These are phyloP conservation scores for Pythium myriotylum DNA, from an alignment of 352 stramenopile species.

Conservation along the genomic window DNA sequence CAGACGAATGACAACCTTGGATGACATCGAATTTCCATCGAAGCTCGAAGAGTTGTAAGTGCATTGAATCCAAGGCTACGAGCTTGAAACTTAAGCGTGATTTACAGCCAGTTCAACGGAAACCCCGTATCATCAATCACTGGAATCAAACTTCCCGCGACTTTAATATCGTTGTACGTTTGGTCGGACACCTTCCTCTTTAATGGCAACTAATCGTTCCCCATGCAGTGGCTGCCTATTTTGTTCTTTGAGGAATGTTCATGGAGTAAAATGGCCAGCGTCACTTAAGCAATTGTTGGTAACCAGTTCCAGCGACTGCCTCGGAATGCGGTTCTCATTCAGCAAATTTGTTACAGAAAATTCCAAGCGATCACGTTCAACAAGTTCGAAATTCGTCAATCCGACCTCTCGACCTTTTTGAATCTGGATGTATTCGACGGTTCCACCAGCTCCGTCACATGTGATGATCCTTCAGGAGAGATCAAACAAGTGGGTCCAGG, in stretches of 20 bases:
- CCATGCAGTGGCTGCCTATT: neutral
- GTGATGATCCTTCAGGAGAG: neutral
- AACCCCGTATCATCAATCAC: neutral
- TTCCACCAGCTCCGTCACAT: neutral
- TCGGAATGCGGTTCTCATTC: too few species aligned
- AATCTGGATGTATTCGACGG: neutral
- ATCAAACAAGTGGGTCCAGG: neutral
- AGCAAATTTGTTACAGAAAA: neutral
- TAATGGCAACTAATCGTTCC: neutral
- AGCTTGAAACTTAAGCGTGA: too few species aligned
- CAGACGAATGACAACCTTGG: neutral
- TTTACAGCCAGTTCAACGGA: neutral
- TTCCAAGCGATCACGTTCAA: neutral
- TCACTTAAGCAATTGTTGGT: neutral
- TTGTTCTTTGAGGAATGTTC: neutral
- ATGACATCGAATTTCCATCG: neutral
- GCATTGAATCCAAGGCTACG: neutral
- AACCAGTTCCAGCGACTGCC: too few species aligned
- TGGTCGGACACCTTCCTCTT: too few species aligned
- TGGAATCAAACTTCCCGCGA: neutral
- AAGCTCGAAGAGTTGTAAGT: neutral
- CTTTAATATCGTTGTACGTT: neutral
- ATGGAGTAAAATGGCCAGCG: neutral
- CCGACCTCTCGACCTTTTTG: neutral
- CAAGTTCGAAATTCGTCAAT: constrained; percentile 2